Conservation (phyloP, 129 eudicot species). For the Logfia minima region DNA sequence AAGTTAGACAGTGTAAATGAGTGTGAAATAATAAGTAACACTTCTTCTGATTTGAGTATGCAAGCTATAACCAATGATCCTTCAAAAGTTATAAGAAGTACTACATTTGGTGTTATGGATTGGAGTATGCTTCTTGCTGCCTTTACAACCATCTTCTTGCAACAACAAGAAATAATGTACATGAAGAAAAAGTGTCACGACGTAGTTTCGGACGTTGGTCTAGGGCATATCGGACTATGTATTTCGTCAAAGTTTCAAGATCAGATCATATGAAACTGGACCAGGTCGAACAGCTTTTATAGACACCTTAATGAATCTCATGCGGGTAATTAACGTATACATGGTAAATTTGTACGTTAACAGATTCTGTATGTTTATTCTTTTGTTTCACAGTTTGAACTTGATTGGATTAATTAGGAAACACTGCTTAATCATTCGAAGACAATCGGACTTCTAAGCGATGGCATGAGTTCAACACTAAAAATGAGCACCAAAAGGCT, state of each 20-base stretch:
- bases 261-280: conserved; percentile 78
- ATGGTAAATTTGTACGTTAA: neutral
- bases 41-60: conserved; percentile 38
- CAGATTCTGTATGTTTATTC: neutral
- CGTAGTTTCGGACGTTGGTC: conserved; percentile 57
- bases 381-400: neutral
- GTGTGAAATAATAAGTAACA: conserved; percentile 41
- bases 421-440: conserved; percentile 64
- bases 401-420: conserved; percentile 48
- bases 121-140: conserved; percentile 76
- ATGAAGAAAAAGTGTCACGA: conserved; percentile 32
- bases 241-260: conserved; percentile 66
- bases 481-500: conserved; percentile 71
- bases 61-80: conserved; percentile 60
- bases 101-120: conserved; percentile 49
- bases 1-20: conserved; percentile 39
- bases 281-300: conserved; percentile 68
- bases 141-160: conserved; percentile 63
- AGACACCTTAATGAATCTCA: conserved; percentile 76
- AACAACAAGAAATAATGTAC: neutral
- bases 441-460: conserved; percentile 60
- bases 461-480: conserved; percentile 72
- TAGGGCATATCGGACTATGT: conserved; percentile 61
- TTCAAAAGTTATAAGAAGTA: conserved; percentile 60
- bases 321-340: conserved; percentile 49